Evolutionary conservation across 768 basidiomycete genomes (phyloP).

Genomic region (Boletus speciosus): DNA sequence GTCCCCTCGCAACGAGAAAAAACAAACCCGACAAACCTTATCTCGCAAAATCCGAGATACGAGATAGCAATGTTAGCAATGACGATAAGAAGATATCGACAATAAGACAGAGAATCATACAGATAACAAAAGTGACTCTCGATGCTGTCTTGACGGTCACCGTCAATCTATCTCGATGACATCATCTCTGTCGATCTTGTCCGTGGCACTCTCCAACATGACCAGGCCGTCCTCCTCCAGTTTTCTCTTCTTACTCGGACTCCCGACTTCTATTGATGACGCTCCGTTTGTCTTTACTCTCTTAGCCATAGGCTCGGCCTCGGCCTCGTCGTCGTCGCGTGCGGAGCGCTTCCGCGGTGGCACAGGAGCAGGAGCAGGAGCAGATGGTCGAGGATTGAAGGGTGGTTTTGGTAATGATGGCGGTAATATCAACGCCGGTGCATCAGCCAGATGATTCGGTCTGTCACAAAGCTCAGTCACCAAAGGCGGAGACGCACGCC

Average conservation of each 20-base stretch:
- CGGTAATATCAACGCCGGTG: slow-evolving; percentile 59
- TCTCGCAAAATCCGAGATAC: neutral
- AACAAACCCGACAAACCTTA: neutral
- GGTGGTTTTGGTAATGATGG: slow-evolving; percentile 58
- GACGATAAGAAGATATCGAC: neutral
- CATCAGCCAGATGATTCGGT: slow-evolving; percentile 52
- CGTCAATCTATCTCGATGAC: slow-evolving; percentile 55
- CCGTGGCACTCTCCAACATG: slow-evolving; percentile 56
- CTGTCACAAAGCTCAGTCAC: slow-evolving; percentile 30
- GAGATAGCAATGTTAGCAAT: slow-evolving; percentile 1
- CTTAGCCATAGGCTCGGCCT: slow-evolving; percentile 58
- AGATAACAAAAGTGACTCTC: neutral
- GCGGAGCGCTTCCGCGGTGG: slow-evolving; percentile 56
- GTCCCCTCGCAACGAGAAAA: neutral
- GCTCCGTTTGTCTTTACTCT: slow-evolving; percentile 39
- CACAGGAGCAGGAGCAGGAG: slow-evolving; percentile 37
- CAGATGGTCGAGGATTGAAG: slow-evolving; percentile 37
- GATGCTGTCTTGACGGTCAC: neutral
- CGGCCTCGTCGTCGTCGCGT: slow-evolving; percentile 54
- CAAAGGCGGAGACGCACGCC: neutral
- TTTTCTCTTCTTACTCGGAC: slow-evolving; percentile 61
- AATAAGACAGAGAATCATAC: neutral
- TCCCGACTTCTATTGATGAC: slow-evolving; percentile 27
- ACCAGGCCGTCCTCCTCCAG: slow-evolving; percentile 76
- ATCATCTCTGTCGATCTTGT: slow-evolving; percentile 53